phyloP scores from a whole-genome alignment of 352 stramenopile genomes.

The Phytophthora boehmeriae region DNA sequence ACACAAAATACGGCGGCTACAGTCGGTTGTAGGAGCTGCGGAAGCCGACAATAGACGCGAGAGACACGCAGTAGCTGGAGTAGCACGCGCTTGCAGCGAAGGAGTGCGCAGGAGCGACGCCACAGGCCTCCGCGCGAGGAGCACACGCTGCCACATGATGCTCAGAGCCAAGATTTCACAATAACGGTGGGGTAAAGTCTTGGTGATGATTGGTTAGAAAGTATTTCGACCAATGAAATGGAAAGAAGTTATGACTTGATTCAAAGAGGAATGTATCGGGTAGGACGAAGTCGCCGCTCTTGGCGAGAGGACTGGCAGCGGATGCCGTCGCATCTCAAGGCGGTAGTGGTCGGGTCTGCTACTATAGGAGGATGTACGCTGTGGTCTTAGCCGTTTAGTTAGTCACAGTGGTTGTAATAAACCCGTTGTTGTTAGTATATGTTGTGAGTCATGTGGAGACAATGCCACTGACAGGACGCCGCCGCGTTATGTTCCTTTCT shows the following conservation, averaged over 20 bases:
- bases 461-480: constrained; percentile 60
- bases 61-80: neutral
- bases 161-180: constrained; percentile 1
- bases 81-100: neutral
- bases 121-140: constrained; percentile 18
- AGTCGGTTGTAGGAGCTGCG: neutral
- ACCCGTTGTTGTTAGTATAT: constrained; percentile 20
- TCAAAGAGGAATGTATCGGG: constrained; percentile 11
- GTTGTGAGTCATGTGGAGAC: constrained; percentile 60
- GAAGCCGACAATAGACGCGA: constrained; percentile 21
- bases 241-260: too few relatives aligned
- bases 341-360: constrained; percentile 27
- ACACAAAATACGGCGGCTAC: constrained; percentile 59
- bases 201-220: neutral
- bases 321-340: constrained; percentile 44
- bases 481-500: constrained; percentile 70
- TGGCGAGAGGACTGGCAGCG: constrained; percentile 41
- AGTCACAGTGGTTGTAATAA: too few relatives aligned
- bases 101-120: neutral
- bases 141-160: constrained; percentile 29
- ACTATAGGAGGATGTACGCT: constrained; percentile 37
- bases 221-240: constrained; percentile 18
- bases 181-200: neutral
- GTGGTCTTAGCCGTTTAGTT: neutral
- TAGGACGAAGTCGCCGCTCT: neutral